phyloP scores from a whole-genome alignment of 441 rosid species.

The Syzygium malaccense region DNA sequence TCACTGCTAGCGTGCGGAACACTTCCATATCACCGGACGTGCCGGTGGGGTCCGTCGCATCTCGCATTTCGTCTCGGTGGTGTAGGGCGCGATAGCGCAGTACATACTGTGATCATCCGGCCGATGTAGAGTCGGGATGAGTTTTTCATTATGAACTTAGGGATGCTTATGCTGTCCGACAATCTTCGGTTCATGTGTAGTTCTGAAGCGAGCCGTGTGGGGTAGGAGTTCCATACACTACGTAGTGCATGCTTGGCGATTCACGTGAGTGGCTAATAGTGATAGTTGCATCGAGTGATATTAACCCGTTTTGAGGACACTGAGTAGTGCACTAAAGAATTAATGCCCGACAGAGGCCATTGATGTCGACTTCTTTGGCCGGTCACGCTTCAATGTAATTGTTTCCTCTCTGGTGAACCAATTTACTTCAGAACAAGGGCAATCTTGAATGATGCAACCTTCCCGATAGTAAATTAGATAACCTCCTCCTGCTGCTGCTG shows the following conservation, averaged over 20 bases:
- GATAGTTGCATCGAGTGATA: neutral
- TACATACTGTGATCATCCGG: neutral
- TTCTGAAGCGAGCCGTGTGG: neutral
- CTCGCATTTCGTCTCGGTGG: neutral
- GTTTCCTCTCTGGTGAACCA: neutral
- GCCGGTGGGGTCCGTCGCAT: neutral
- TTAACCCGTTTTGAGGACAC: neutral
- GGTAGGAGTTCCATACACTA: neutral
- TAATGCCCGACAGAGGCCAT: neutral
- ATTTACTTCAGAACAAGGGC: neutral
- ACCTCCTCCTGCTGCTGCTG: neutral
- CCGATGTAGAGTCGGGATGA: rapidly evolving
- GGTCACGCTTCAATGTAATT: neutral
- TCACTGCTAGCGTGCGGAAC: neutral
- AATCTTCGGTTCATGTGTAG: neutral
- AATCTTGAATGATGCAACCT: neutral
- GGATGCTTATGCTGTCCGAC: neutral
- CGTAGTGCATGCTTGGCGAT: neutral
- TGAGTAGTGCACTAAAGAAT: neutral
- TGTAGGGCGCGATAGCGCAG: neutral
- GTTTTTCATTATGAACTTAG: neutral
- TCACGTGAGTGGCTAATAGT: neutral
- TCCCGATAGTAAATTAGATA: neutral
- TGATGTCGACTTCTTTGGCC: neutral
- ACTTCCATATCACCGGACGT: neutral